phyloP scores from a whole-genome alignment of 2,329 filamentous ascomycete genomes.

The Diaporthe capsici region DNA sequence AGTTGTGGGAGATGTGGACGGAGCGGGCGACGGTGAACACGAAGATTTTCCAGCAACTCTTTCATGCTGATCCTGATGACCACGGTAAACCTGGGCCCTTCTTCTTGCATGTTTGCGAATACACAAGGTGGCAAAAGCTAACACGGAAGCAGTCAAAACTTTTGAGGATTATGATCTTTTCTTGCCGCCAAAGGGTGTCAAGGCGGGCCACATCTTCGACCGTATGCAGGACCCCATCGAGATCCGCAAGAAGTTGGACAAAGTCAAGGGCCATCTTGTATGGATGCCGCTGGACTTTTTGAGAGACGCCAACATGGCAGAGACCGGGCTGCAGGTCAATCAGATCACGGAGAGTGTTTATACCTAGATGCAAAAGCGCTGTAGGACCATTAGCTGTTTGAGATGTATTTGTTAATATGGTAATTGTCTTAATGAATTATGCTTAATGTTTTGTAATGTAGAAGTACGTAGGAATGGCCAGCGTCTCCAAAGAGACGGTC shows the following conservation, averaged over 20 bases:
- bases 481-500: background rate
- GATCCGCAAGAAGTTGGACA: constrained; percentile 80
- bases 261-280: constrained; percentile 89
- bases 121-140: background rate
- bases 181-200: constrained; percentile 77
- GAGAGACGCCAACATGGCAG: constrained; percentile 88
- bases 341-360: constrained; percentile 89
- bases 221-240: constrained; percentile 80
- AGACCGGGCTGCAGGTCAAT: constrained; percentile 89
- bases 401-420: constrained; percentile 14
- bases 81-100: constrained; percentile 66
- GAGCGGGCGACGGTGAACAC: constrained; percentile 79
- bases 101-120: background rate
- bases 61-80: constrained; percentile 92
- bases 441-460: background rate
- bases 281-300: constrained; percentile 96
- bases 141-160: constrained; percentile 74
- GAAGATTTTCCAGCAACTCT: constrained; percentile 81
- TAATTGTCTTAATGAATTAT: constrained; percentile 7
- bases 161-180: constrained; percentile 93
- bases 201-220: constrained; percentile 90
- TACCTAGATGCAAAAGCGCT: constrained; percentile 62
- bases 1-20: constrained; percentile 80
- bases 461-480: background rate
- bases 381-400: background rate